Percentiles rank a stretch among this genome's conserved stretches.
These are phyloP conservation scores for Cunninghamia lanceolata DNA, from an alignment of 75 land plant genomes.

Conservation along the genomic window DNA sequence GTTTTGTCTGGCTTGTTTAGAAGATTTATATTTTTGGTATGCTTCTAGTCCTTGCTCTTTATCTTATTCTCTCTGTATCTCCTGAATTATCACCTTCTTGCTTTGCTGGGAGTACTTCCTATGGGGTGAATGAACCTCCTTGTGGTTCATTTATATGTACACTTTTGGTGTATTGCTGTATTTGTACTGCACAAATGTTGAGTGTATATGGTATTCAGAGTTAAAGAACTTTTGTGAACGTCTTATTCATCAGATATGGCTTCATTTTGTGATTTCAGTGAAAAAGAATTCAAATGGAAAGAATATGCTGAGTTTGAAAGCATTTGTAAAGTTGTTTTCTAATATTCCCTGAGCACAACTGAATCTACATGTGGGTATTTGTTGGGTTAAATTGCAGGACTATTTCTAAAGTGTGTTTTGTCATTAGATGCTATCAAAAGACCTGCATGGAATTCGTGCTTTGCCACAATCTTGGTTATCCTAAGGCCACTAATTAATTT, in stretches of 20 bases:
- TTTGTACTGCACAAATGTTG: background rate
- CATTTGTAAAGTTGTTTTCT: background rate
- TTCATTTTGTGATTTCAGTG: background rate
- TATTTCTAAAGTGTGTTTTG: background rate
- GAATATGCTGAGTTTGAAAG: background rate
- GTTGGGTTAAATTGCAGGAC: background rate
- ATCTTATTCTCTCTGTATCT: background rate
- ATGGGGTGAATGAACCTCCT: background rate
- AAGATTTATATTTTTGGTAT: background rate
- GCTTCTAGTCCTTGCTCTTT: background rate
- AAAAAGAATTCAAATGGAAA: background rate
- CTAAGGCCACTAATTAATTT: too few relatives aligned
- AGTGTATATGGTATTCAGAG: background rate
- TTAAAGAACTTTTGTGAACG: background rate
- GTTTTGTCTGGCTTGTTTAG: background rate
- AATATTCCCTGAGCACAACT: background rate
- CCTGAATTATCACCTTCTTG: background rate
- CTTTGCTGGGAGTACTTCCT: background rate
- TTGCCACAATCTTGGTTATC: too few relatives aligned
- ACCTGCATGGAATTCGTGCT: background rate
- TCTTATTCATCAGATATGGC: background rate
- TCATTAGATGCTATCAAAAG: background rate
- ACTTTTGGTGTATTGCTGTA: background rate
- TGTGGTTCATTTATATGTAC: background rate
- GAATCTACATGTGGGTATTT: background rate